Evolutionary conservation across 1,139 yeast genomes (phyloP), one percentile per base, ranked within the genome.

Genomic region (Pichia sp.): DNA sequence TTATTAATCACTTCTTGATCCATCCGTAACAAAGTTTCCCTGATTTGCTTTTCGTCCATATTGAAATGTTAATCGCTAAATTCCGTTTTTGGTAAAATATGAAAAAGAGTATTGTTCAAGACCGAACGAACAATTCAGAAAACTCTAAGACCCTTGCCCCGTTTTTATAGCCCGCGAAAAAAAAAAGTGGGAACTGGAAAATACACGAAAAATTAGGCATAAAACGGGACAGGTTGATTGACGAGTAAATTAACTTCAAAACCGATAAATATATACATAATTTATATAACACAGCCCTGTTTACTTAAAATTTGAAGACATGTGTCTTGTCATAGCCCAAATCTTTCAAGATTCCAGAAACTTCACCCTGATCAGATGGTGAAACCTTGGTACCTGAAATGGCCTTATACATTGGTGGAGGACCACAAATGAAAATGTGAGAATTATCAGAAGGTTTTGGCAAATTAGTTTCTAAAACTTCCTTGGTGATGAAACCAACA

Each of bases 321-420:
- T 86, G 80, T 47, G 84, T 89, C 70, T 85, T 82, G 64, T 76
- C 67, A 77, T 75, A 89, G 43, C 96, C 96, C 55, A 93, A 75
- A 33, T 91, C 96, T 57, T 78, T 78, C 62, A 93, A 78, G 41
- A 78, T 76, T 59, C 99, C 99, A 30, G 80, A 70, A 46, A 93
- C 76, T 66, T 86, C 96, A 65, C 98, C 98, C 70, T 91, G 98
- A 61, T 89, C 97, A 43, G 80, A 60, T 55, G 96, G 95, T 41
- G 94, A 80, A 35, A 67, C 72, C 75, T 91, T 91, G 56, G 66
- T 64, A 60, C 98, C 99, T 31, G 96, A 87, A 54, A 88, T 63
- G 52, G 95, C 83, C 53, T 84, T 72, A 72, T 80, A 78, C 68
- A 87, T 69, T 41, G 87, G 85, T 57, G 93, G 91, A 43, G 96